Conservation (phyloP, 176 grass and related monocot species). For the Carex scoparia region DNA sequence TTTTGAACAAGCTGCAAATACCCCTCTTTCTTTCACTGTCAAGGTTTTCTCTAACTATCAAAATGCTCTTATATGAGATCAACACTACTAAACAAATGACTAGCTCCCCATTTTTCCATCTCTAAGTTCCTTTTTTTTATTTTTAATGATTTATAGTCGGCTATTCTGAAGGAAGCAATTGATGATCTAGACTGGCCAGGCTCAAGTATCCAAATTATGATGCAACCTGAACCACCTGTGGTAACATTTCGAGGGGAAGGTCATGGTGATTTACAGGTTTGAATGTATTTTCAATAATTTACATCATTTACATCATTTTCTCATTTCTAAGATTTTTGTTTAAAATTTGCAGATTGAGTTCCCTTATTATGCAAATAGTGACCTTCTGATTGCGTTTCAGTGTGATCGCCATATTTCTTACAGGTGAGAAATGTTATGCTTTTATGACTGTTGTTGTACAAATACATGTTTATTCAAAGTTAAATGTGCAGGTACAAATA, state of each 20-base stretch:
- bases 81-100: background rate
- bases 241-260: slow-evolving; percentile 77
- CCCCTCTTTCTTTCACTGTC: slow-evolving; percentile 68
- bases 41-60: slow-evolving; percentile 36
- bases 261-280: slow-evolving; percentile 90
- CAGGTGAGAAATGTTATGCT: slow-evolving; percentile 33
- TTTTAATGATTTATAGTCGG: slow-evolving; percentile 51
- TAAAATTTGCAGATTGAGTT: slow-evolving; percentile 54
- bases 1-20: slow-evolving; percentile 67
- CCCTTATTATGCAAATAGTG: slow-evolving; percentile 65
- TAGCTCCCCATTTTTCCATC: background rate
- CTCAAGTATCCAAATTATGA: slow-evolving; percentile 69
- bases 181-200: slow-evolving; percentile 95
- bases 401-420: slow-evolving; percentile 58
- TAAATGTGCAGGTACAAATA: slow-evolving; percentile 67
- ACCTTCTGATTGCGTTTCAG: slow-evolving; percentile 79
- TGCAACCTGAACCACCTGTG: slow-evolving; percentile 60
- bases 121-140: background rate
- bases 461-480: background rate
- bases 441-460: background rate
- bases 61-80: background rate
- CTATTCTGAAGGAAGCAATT: slow-evolving; percentile 75
- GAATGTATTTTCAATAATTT: background rate
- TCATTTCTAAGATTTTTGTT: background rate
- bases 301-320: background rate